Evolutionary conservation across 495 filamentous ascomycete genomes (phyloP), one percentile per base, ranked within the genome.

Genomic region (Podospora anserina): DNA sequence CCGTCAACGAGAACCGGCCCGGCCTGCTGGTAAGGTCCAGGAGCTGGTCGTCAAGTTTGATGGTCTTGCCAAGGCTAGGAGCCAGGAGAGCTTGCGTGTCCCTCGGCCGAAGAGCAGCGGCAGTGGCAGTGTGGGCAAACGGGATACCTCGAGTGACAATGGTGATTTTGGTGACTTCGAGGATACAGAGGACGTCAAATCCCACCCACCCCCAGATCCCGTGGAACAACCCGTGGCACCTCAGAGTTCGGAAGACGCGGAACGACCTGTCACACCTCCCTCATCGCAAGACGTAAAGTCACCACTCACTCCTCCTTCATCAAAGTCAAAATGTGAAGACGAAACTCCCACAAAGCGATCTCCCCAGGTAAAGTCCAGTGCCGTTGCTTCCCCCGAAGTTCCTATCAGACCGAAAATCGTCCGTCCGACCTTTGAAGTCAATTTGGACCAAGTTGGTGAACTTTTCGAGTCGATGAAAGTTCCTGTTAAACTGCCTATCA

Each of bases 121-220:
- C 18, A 70, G 44, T 54, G 59, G 28, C 18, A 68, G 7, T 32
- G 20, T 53, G 27, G 49, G 54, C 39, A 67, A 59, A 67, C 62
- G 32, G 26, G 71, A 65, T 13, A 68, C 62, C 5, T 72, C 67
- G 11, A 78, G 71, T 9, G 77, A 80, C 1, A 78, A 75, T 39
- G 79, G 71, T n/a, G 82, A 83, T 30, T 84, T 84, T 70, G 83
- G 82, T 5, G 82, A 88, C 61, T 87, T 87, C 69, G 83, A 84
- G 58, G 84, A 86, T 69, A 77, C 74, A 23, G 76, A 80, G 61
- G 74, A 79, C 28, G 74, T 66, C n/a, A 73, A 74, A 20, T 70
- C 66, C 32, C 27, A 39, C 3, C 15, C 57, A 59, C 16, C 34
- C n/a, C 32, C 15, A 66, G 61, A 26, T 34, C 32, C n/a, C 27